These are phyloP conservation scores for Carallia brachiata DNA, from an alignment of 345 rosid genomes.

Conservation along the genomic window DNA sequence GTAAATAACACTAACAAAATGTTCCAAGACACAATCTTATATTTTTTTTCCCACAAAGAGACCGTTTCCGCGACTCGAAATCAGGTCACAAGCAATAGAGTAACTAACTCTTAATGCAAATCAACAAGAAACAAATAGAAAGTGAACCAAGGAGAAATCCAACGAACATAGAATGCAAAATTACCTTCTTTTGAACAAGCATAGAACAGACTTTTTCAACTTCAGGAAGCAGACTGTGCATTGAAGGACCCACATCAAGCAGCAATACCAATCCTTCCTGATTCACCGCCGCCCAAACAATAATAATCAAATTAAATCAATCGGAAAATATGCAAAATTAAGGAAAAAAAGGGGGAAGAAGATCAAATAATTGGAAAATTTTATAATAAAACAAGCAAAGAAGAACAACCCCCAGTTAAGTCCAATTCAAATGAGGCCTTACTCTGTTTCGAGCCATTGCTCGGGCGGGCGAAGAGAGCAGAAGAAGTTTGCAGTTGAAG, in stretches of 20 bases:
- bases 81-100: no score
- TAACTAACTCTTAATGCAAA: background rate
- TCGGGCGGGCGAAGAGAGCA: background rate
- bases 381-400: background rate
- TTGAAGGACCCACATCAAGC: conserved; percentile 82
- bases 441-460: conserved; percentile 82
- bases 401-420: background rate
- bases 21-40: background rate
- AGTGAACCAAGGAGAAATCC: background rate
- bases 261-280: conserved; percentile 79
- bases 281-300: background rate
- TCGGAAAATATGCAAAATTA: background rate
- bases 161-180: background rate
- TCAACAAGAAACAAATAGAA: background rate
- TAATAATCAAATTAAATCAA: background rate
- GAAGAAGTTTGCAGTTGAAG: conserved; percentile 32
- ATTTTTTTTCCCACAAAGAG: no score
- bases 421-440: background rate
- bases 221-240: conserved; percentile 63
- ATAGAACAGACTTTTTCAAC: conserved; percentile 65
- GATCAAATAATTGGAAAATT: background rate
- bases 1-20: background rate
- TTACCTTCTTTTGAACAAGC: conserved; percentile 79
- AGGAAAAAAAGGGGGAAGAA: background rate
- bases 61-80: no score